Percentiles rank a stretch among this genome's conserved stretches.
phyloP scores from a whole-genome alignment of 108 stramenopile genomes.

The Fragilaria radians region DNA sequence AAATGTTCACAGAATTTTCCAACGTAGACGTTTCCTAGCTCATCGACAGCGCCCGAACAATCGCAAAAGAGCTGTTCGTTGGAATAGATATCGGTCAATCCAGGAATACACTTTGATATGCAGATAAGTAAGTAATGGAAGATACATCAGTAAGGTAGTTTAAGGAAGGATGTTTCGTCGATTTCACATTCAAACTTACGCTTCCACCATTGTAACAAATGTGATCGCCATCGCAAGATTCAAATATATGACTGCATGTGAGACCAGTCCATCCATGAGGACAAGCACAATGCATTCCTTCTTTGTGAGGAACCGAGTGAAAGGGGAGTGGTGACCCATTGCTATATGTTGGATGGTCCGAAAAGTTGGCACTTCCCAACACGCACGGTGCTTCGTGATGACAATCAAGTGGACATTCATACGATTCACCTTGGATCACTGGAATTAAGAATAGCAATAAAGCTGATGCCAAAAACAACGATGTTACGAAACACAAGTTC shows the following conservation, averaged over 20 bases:
- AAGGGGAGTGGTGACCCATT: background rate
- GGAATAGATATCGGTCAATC: conserved; percentile 33
- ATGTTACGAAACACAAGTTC: too few species aligned
- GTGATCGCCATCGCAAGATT: conserved; percentile 19
- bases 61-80: conserved; percentile 46
- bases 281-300: conserved; percentile 32
- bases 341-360: background rate
- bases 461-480: too few species aligned
- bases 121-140: background rate
- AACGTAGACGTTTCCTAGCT: conserved; percentile 22
- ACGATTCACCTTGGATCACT: too few species aligned
- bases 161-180: background rate
- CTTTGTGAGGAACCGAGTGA: background rate
- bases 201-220: conserved; percentile 36
- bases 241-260: conserved; percentile 24
- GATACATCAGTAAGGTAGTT: too few species aligned
- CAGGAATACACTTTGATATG: conserved; percentile 20
- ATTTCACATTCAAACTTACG: background rate
- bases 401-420: background rate
- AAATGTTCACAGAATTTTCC: conserved; percentile 52
- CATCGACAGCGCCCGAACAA: conserved; percentile 22
- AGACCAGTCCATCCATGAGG: conserved; percentile 24
- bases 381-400: background rate
- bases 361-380: background rate
- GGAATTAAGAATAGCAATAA: too few species aligned